These are phyloP conservation scores for Odontarrhena argentea DNA, from an alignment of 345 rosid genomes.

Conservation along the genomic window DNA sequence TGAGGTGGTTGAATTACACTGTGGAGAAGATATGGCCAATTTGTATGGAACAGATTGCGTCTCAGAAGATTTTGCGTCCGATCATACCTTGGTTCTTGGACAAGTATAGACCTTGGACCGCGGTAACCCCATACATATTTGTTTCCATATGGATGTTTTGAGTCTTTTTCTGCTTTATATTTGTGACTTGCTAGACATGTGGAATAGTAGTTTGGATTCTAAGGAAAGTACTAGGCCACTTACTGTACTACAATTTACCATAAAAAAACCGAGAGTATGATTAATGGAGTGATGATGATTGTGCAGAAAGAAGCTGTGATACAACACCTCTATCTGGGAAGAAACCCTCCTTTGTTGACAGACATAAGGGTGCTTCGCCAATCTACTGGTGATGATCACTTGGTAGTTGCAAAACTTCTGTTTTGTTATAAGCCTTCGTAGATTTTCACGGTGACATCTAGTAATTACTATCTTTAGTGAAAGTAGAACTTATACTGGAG, in stretches of 20 bases:
- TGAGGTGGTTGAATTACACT: constrained; percentile 88
- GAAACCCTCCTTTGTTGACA: constrained; percentile 83
- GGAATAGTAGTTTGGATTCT: not conserved
- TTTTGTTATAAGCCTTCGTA: not conserved
- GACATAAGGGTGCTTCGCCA: constrained; percentile 73
- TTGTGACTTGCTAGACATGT: not conserved
- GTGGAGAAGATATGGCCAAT: constrained; percentile 91
- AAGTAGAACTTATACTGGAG: constrained; percentile 25
- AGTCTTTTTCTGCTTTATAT: not conserved
- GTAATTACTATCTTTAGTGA: constrained; percentile 3
- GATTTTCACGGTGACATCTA: not conserved
- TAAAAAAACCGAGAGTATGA: not conserved
- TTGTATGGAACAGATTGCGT: constrained; percentile 85
- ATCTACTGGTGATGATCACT: constrained; percentile 75
- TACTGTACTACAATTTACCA: constrained; percentile 5
- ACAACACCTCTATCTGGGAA: constrained; percentile 84
- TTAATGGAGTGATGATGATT: constrained; percentile 21
- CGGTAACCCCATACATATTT: constrained; percentile 46
- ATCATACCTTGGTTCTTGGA: constrained; percentile 96
- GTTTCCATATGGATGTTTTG: not conserved
- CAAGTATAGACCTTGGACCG: constrained; percentile 98
- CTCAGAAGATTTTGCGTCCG: constrained; percentile 90
- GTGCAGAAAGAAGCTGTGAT: constrained; percentile 74
- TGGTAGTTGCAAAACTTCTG: constrained; percentile 49
- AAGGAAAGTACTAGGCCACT: constrained; percentile 12